These are phyloP conservation scores for Lachnellula occidentalis DNA, from an alignment of 2,329 filamentous ascomycete genomes.

Conservation along the genomic window DNA sequence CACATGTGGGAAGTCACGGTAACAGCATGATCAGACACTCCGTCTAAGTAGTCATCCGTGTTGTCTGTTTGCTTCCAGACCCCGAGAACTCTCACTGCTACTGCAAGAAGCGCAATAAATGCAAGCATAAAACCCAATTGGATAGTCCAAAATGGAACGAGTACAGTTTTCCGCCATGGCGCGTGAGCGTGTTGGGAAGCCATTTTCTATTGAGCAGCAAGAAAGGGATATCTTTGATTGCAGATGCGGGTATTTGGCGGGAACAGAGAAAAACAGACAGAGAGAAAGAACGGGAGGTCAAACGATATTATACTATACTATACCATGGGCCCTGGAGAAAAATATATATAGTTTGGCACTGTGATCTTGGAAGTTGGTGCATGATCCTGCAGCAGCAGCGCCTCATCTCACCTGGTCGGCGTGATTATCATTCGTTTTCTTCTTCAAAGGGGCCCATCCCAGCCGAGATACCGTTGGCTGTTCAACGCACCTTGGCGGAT, in stretches of 20 bases:
- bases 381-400: not conserved
- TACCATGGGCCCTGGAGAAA: not conserved
- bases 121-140: constrained; percentile 19
- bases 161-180: constrained; percentile 21
- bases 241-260: too few relatives aligned
- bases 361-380: not conserved
- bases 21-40: not conserved
- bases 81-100: constrained; percentile 8
- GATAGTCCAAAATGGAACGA: constrained; percentile 24
- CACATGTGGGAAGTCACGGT: constrained; percentile 5
- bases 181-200: constrained; percentile 20
- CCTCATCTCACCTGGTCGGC: not conserved
- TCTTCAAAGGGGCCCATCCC: not conserved
- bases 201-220: not conserved
- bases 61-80: not conserved
- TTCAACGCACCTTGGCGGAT: too few relatives aligned
- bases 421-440: not conserved
- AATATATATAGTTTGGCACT: not conserved
- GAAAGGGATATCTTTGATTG: not conserved
- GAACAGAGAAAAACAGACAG: not conserved
- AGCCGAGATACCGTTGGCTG: too few relatives aligned
- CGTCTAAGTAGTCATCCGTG: not conserved
- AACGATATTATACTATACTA: not conserved
- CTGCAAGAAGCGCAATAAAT: constrained; percentile 12
- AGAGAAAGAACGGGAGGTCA: not conserved